These are phyloP conservation scores for Epicoccum nigrum DNA, from an alignment of 2,329 filamentous ascomycete species.

Conservation along the genomic window DNA sequence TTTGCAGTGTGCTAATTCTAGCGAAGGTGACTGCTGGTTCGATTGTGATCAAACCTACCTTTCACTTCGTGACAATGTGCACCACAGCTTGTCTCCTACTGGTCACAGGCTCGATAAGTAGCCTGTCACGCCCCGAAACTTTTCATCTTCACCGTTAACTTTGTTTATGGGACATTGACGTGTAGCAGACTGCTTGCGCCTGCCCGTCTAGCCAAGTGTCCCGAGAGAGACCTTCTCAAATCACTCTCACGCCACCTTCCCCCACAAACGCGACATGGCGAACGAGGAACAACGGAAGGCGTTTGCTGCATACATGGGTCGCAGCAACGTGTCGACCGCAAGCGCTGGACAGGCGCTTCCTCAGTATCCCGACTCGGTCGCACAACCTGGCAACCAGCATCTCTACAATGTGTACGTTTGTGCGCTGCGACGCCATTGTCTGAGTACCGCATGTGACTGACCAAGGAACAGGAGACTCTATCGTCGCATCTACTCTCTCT, in stretches of 20 bases:
- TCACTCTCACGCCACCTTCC: constrained; percentile 18
- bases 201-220: constrained; percentile 4
- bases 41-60: too few relatives aligned
- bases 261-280: constrained; percentile 27
- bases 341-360: constrained; percentile 23
- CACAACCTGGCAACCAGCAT: constrained; percentile 27
- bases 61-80: constrained; percentile 2
- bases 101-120: background rate
- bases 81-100: background rate
- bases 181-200: background rate
- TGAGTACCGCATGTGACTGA: constrained; percentile 11
- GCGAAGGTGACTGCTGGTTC: too few relatives aligned
- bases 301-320: constrained; percentile 41
- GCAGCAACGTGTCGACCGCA: constrained; percentile 12
- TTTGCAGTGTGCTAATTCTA: too few relatives aligned
- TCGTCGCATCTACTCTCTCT: background rate
- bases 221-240: background rate
- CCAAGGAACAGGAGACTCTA: background rate
- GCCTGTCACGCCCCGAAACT: too few relatives aligned
- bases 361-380: constrained; percentile 26
- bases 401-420: constrained; percentile 37
- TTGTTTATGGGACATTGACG: too few relatives aligned
- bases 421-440: background rate
- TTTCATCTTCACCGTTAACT: background rate
- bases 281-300: constrained; percentile 40